Conservation (phyloP, 2,329 filamentous ascomycete genomes). For the Claviceps lovelessii region DNA sequence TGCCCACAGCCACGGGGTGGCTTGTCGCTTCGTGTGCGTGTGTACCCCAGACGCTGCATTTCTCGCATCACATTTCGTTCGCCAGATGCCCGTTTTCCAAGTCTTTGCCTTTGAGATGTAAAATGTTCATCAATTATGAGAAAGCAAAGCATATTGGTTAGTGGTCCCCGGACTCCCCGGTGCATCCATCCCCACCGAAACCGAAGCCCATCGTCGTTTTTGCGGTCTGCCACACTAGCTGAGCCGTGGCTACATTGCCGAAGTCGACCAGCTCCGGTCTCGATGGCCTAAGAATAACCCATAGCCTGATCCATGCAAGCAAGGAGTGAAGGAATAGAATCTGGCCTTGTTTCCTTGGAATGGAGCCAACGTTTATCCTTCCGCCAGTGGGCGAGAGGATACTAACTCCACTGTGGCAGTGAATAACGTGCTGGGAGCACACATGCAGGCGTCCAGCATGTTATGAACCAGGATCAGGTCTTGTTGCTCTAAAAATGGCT, state of each 20-base stretch:
- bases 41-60: no score
- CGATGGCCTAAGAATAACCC: not conserved
- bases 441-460: not conserved
- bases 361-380: not conserved
- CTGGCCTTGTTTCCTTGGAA: no score
- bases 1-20: no score
- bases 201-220: not conserved
- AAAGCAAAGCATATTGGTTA: no score
- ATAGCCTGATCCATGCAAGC: not conserved
- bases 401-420: not conserved
- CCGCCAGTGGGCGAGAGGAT: not conserved
- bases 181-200: not conserved
- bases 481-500: not conserved
- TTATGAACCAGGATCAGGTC: not conserved
- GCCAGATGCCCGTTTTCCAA: no score
- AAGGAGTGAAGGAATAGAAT: no score
- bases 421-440: not conserved
- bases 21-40: no score
- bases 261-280: not conserved
- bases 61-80: no score
- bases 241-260: not conserved
- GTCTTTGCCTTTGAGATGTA: no score
- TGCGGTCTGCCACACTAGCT: no score
- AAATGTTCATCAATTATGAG: no score
- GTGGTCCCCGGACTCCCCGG: no score